These are phyloP conservation scores for Myriosclerotinia curreyana DNA, from an alignment of 2,329 filamentous ascomycete genomes.

Conservation along the genomic window DNA sequence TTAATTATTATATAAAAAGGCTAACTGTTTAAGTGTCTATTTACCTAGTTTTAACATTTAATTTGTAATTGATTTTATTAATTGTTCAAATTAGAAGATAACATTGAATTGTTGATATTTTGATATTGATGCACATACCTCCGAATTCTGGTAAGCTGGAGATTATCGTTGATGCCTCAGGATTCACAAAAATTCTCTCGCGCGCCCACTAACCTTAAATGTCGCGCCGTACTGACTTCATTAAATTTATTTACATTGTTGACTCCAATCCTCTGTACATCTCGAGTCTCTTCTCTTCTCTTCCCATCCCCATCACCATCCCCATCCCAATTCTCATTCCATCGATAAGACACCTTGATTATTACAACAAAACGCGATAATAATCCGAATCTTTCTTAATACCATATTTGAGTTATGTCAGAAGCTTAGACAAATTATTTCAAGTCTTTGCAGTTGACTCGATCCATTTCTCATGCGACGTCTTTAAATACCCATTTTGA, in stretches of 20 bases:
- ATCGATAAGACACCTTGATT: background rate
- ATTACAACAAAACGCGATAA: constrained; percentile 1
- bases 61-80: too few relatives aligned
- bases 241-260: constrained; percentile 10
- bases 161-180: background rate
- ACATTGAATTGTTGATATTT: background rate
- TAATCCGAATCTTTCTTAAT: background rate
- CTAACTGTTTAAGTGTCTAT: too few relatives aligned
- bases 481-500: constrained; percentile 6
- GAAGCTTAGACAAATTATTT: constrained; percentile 7
- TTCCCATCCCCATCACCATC: too few relatives aligned
- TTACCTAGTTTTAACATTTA: too few relatives aligned
- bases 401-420: background rate
- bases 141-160: too few relatives aligned
- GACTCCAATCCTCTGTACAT: constrained; percentile 1
- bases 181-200: background rate
- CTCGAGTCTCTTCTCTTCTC: constrained; percentile 13
- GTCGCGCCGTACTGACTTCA: constrained; percentile 6
- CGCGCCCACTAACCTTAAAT: background rate
- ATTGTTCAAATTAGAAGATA: background rate
- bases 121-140: too few relatives aligned
- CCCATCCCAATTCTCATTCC: too few relatives aligned
- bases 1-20: too few relatives aligned
- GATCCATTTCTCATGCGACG: background rate
- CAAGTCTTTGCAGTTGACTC: constrained; percentile 11